Base-by-base conservation (phyloP, 805 yeast species). In the Brettanomyces naardenensis region DNA sequence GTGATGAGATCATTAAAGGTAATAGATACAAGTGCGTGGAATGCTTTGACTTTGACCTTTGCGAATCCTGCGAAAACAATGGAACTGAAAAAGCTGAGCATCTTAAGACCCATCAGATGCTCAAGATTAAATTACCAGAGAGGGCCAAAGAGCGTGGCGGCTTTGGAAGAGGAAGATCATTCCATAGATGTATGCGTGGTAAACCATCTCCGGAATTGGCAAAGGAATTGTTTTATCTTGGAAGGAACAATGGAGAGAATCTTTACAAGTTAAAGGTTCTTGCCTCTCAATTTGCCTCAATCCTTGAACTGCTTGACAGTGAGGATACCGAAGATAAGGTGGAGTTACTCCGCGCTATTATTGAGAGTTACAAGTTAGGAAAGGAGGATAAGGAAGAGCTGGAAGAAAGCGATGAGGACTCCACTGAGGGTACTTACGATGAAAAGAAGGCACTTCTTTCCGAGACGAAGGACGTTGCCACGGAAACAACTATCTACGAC, bases 1-100 rank as follows among this genome's bases (percentile, higher is more conserved):
- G 66, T 39, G 49, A 52, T 32, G 19, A 33, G 22, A 27, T 33
- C 7, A 47, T 56, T 18, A 32, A 20, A 5, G 81, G 81, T 6
- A 43, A 53, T 5, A 62, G 82, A 35, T 75, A 64, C 47, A 64
- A 66, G 31, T 75, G 82, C 52, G 44, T 66, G 19, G 67, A 73
- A 22, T 75, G 82, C 47, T 50, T 51, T 3, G 73, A 76, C 49
- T 73, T 61, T 49, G 81, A 76, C 48, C 52, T 75, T 37, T 75
- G 82, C 48, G 64, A 64, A 34, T 31, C 45, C 6, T 68, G 73
- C 48, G 71, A 68, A 41, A 36, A 45, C 1, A 38, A 41, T 7
- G 47, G 46, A 19, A 29, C 36, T 19, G 51, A 42, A 33, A 31
- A 30, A 4, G 9, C 19, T 6, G 22, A 28, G 9, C 64, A 59